phyloP scores from a whole-genome alignment of 306 rosid species.

The Hippophae gyantsensis region DNA sequence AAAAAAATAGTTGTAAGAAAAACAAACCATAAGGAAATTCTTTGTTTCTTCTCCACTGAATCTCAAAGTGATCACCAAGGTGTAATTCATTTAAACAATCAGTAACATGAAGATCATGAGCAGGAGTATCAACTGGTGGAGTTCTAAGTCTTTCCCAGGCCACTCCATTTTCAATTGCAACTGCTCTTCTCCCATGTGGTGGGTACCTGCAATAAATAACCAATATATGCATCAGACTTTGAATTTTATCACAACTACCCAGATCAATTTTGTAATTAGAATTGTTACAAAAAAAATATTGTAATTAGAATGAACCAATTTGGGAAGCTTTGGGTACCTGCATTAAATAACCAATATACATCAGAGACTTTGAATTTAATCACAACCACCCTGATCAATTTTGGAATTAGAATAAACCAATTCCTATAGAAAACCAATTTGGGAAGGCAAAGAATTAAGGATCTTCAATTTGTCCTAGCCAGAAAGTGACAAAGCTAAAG shows the following conservation, averaged over 20 bases:
- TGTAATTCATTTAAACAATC: slow-evolving; percentile 53
- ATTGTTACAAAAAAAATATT: too few relatives aligned
- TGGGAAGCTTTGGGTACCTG: slow-evolving; percentile 44
- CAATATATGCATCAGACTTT: slow-evolving; percentile 3
- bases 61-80: slow-evolving; percentile 87
- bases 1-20: slow-evolving; percentile 1
- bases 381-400: slow-evolving; percentile 17
- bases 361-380: background rate
- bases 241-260: background rate
- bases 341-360: slow-evolving; percentile 15
- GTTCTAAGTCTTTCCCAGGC: slow-evolving; percentile 88
- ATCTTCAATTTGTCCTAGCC: too few relatives aligned
- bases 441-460: background rate
- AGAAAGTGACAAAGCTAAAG: too few relatives aligned
- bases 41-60: slow-evolving; percentile 92
- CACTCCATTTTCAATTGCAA: slow-evolving; percentile 50
- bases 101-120: slow-evolving; percentile 78
- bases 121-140: slow-evolving; percentile 54
- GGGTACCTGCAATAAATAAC: slow-evolving; percentile 52
- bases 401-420: too few relatives aligned
- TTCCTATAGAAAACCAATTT: background rate
- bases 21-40: slow-evolving; percentile 92
- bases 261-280: slow-evolving; percentile 8
- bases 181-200: slow-evolving; percentile 85
- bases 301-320: too few relatives aligned